Evolutionary conservation across 1,139 yeast species (phyloP).

Genomic region (Ogataea hybrid): DNA sequence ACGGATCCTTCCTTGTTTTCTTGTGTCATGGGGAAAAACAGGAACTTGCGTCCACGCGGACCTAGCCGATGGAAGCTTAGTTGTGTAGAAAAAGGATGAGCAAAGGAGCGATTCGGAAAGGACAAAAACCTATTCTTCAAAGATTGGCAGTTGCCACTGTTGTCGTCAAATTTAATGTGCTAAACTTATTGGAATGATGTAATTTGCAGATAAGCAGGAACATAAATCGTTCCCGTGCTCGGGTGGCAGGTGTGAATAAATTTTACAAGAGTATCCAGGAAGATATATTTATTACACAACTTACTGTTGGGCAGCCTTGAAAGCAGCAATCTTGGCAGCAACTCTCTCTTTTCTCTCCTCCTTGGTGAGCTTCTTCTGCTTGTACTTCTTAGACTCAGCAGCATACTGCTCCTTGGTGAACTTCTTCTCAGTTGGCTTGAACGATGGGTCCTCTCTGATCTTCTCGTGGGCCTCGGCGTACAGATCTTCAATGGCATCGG

Average conservation of each 20-base stretch:
- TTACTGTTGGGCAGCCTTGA: conserved; percentile 54
- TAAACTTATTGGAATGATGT: background rate
- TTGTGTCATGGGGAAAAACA: conserved; percentile 2
- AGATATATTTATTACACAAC: conserved; percentile 14
- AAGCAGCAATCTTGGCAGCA: conserved; percentile 89
- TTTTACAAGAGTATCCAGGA: background rate
- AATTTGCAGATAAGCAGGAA: background rate
- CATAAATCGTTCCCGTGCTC: background rate
- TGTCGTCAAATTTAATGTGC: background rate
- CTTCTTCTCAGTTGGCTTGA: conserved; percentile 91
- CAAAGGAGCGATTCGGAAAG: background rate
- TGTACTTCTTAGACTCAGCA: conserved; percentile 94
- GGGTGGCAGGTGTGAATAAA: conserved; percentile 1
- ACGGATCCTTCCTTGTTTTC: conserved; percentile 1
- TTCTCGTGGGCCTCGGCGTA: conserved; percentile 93
- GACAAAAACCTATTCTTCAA: background rate
- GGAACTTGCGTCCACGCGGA: conserved; percentile 2
- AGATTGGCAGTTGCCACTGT: conserved; percentile 1
- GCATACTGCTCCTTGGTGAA: conserved; percentile 97
- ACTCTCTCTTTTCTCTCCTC: conserved; percentile 90
- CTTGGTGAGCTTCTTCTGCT: conserved; percentile 80
- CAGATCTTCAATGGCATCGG: conserved; percentile 94
- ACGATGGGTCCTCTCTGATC: conserved; percentile 94
- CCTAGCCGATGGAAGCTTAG: conserved; percentile 1
- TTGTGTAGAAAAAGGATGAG: background rate